A percentile compares a stretch with the other conserved stretches of the same genome.
Evolutionary conservation across 257 asterid species (phyloP).

Genomic region (Ehretia macrophylla): DNA sequence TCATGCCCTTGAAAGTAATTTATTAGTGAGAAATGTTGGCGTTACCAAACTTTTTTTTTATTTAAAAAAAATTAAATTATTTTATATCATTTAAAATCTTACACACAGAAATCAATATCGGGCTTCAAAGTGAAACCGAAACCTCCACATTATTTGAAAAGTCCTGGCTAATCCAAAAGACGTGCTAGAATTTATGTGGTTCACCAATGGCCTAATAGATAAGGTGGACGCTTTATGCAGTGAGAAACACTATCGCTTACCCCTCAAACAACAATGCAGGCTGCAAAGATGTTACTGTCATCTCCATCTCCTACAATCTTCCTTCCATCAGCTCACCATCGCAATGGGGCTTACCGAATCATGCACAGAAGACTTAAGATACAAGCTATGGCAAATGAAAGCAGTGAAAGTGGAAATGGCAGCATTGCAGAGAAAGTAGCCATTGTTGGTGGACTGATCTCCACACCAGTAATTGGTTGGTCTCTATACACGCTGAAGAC

Average conservation of each 20-base stretch:
- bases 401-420: constrained; percentile 28
- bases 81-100: too few relatives aligned
- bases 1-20: too few relatives aligned
- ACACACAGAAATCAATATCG: too few relatives aligned
- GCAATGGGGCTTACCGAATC: neutral
- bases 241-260: neutral
- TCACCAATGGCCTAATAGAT: neutral
- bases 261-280: constrained; percentile 3
- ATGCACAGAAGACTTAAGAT: constrained; percentile 2
- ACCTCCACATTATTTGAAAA: too few relatives aligned
- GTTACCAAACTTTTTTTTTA: too few relatives aligned
- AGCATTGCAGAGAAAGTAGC: constrained; percentile 39
- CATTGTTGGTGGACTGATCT: constrained; percentile 49
- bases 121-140: too few relatives aligned
- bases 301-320: constrained; percentile 16
- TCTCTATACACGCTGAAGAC: constrained; percentile 84
- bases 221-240: neutral
- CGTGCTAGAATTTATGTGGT: neutral
- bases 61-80: too few relatives aligned
- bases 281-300: constrained; percentile 25
- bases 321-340: neutral
- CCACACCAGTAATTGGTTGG: constrained; percentile 84
- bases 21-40: too few relatives aligned
- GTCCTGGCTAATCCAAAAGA: neutral
- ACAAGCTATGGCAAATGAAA: constrained; percentile 52